Evolutionary conservation across 352 stramenopile species (phyloP).

Genomic region (Globisporangium nunn): DNA sequence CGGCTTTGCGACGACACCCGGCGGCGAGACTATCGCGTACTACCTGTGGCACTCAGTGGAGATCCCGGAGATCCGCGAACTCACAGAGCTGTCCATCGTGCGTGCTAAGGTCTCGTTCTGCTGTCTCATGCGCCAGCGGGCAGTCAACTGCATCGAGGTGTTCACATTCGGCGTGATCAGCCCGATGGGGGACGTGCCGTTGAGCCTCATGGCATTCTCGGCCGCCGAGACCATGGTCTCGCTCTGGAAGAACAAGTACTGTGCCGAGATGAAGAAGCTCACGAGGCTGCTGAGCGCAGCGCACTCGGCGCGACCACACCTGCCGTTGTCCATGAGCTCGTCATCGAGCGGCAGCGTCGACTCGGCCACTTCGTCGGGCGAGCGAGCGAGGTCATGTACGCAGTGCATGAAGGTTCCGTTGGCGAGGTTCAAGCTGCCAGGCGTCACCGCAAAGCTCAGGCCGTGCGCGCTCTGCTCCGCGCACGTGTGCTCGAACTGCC

Average conservation of each 20-base stretch:
- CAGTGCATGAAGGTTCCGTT: neutral
- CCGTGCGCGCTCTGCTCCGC: conserved; percentile 4
- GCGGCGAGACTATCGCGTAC: neutral
- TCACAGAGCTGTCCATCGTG: conserved; percentile 25
- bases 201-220: neutral
- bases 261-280: conserved; percentile 12
- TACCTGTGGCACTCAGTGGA: conserved; percentile 48
- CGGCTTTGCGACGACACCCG: neutral
- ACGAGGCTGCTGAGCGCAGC: conserved; percentile 3
- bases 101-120: conserved; percentile 50
- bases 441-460: conserved; percentile 1
- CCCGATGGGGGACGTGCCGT: conserved; percentile 1
- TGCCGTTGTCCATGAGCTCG: neutral
- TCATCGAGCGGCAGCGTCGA: neutral
- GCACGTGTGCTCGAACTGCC: conserved; percentile 17
- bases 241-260: conserved; percentile 6
- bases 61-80: conserved; percentile 34
- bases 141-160: conserved; percentile 34
- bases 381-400: neutral
- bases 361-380: neutral
- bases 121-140: conserved; percentile 36
- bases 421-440: neutral
- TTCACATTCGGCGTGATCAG: conserved; percentile 18
- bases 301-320: neutral
- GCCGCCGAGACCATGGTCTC: neutral